Evolutionary conservation across 371 early-diverging fungal genomes (phyloP), one percentile per base, ranked within the genome.

Genomic region (Lichtheimia corymbifera): DNA sequence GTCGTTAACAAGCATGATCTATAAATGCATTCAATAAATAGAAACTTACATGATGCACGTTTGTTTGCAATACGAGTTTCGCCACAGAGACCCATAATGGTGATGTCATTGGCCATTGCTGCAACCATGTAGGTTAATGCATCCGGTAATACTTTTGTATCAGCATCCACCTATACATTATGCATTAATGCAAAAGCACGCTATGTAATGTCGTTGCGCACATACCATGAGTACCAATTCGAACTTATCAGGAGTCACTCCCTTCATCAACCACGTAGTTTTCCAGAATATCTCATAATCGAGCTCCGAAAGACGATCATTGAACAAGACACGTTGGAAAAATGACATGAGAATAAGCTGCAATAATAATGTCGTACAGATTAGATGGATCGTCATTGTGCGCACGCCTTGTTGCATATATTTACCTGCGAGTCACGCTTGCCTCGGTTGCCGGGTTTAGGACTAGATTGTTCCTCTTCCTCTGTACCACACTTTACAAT

Each of bases 381-480:
- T 6, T 35, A 11, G 11, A 35, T 35, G 35, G 11, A 35, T 35
- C 35, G 35, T 11, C 35, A 35, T 35, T 35, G 35, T 11, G 35
- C 35, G 35, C 11, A 28, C 28, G 28, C 28, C 28, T 28, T 28
- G 45, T 45, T 45, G 45, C n/a, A 27, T n/a, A 35, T n/a, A 30
- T 13, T 65, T 54, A 99, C 88, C 76, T 99, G 99, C 20, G 97
- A 96, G 80, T 99, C 99, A 70, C 99, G 90, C 77, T 99, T 99
- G 58, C 99, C 99, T 62, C 99, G 87, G 68, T 99, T 98, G 11
- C 96, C 96, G 5, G 95, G 87, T 61, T 93, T 92, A 30, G 89
- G 74, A 7, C 62, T 72, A 18, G 35, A 35, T 35, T 76, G 66
- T 11, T 63, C 70, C 63, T 95, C 94, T 28, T 80, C 80, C 15